These are phyloP conservation scores for Phytomonas sp. DNA, from an alignment of 208 protist species.

Conservation along the genomic window DNA sequence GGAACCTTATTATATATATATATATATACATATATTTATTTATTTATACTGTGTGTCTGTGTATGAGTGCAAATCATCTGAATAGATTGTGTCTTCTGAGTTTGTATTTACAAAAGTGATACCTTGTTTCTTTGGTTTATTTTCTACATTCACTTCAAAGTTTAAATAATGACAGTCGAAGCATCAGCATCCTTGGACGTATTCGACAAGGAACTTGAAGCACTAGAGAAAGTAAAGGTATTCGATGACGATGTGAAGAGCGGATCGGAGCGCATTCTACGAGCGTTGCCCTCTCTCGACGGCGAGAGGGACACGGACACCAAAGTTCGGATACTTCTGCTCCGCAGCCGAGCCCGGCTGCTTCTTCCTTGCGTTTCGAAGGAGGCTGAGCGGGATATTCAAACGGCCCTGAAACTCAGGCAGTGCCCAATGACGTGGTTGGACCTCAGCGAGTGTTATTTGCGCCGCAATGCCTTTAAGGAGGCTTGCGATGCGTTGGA, in stretches of 20 bases:
- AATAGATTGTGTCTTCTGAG: neutral
- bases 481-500: slow-evolving; percentile 76
- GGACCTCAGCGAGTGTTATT: slow-evolving; percentile 62
- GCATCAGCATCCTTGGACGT: slow-evolving; percentile 19
- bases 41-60: neutral
- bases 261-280: slow-evolving; percentile 43
- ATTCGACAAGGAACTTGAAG: slow-evolving; percentile 46
- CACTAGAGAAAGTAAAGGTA: slow-evolving; percentile 45
- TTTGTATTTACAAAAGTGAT: neutral
- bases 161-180: slow-evolving; percentile 6
- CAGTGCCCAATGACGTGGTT: slow-evolving; percentile 53
- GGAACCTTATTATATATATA: neutral
- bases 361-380: slow-evolving; percentile 65
- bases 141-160: slow-evolving; percentile 1
- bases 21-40: slow-evolving; percentile 4
- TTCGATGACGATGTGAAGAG: slow-evolving; percentile 41
- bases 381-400: slow-evolving; percentile 67
- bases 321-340: slow-evolving; percentile 56
- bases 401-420: slow-evolving; percentile 61
- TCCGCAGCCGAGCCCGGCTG: slow-evolving; percentile 46
- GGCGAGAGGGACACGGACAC: slow-evolving; percentile 27
- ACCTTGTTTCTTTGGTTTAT: neutral
- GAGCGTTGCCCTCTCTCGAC: slow-evolving; percentile 33
- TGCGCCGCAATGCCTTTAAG: slow-evolving; percentile 60
- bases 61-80: neutral